These are phyloP conservation scores for Terfezia claveryi DNA, from an alignment of 495 filamentous ascomycete genomes.

Conservation along the genomic window DNA sequence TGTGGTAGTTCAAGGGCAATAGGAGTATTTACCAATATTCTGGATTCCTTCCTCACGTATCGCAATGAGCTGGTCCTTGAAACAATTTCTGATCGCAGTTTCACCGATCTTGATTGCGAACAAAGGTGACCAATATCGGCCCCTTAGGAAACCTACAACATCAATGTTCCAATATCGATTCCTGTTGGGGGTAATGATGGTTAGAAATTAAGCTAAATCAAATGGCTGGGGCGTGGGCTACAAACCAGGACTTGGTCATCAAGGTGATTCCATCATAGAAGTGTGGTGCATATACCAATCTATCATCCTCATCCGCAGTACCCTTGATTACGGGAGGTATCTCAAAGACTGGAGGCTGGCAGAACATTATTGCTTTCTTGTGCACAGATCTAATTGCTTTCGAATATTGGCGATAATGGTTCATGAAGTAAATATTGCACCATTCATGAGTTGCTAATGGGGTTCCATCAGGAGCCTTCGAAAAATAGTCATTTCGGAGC, in stretches of 20 bases:
- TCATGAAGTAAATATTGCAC: constrained; percentile 74
- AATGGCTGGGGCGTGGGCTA: not conserved
- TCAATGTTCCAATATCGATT: constrained; percentile 80
- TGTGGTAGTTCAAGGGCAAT: not conserved
- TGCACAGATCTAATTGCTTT: constrained; percentile 53
- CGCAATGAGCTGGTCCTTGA: constrained; percentile 72
- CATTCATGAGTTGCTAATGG: constrained; percentile 60
- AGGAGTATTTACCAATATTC: constrained; percentile 32
- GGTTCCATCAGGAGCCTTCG: constrained; percentile 50
- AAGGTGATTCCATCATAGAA: constrained; percentile 93
- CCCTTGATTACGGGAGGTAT: constrained; percentile 74
- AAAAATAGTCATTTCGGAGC: constrained; percentile 72
- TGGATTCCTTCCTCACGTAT: constrained; percentile 76
- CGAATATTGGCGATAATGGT: constrained; percentile 54
- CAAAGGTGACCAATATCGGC: constrained; percentile 64
- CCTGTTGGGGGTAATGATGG: constrained; percentile 19
- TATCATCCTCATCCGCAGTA: constrained; percentile 67
- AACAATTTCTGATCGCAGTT: constrained; percentile 83
- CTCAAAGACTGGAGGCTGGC: constrained; percentile 80
- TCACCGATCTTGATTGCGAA: constrained; percentile 88
- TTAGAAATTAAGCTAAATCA: no score
- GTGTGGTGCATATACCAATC: constrained; percentile 81
- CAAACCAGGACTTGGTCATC: constrained; percentile 87
- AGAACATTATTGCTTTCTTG: constrained; percentile 65
- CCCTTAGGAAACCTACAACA: constrained; percentile 58